These are phyloP conservation scores for Wallemia mellicola DNA, from an alignment of 1,284 basidiomycete genomes.

Conservation along the genomic window DNA sequence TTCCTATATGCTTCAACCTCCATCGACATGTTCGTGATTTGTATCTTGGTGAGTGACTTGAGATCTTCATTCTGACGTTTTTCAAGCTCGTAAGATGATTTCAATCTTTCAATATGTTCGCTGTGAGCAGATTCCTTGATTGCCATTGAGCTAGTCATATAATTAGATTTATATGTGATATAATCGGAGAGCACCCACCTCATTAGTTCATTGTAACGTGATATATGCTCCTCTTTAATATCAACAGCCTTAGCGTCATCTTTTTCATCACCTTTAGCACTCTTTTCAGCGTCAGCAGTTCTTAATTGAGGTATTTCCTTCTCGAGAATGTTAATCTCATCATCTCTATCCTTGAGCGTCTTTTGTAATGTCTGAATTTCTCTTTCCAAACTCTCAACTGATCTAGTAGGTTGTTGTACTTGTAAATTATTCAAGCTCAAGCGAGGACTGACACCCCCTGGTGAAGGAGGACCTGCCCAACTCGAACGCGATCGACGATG, in stretches of 20 bases:
- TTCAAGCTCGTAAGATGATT: neutral
- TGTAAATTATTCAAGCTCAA: neutral
- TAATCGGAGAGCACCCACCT: neutral
- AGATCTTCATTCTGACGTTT: slow-evolving; percentile 3
- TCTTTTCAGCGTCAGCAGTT: neutral
- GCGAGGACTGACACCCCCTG: neutral
- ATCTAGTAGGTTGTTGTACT: neutral
- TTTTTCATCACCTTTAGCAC: neutral
- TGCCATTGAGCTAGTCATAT: neutral
- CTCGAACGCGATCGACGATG: neutral
- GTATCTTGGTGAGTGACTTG: slow-evolving; percentile 3
- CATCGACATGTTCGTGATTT: slow-evolving; percentile 5
- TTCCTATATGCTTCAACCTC: slow-evolving; percentile 4
- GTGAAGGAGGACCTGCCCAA: neutral
- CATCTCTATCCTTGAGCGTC: neutral
- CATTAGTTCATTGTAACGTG: neutral
- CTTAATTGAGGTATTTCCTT: neutral
- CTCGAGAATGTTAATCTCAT: neutral
- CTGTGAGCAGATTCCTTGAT: neutral
- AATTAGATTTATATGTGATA: neutral
- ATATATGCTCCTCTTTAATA: neutral
- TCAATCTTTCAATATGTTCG: neutral
- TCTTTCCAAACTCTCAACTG: neutral
- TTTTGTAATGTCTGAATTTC: neutral
- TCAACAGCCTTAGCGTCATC: neutral